A percentile compares a stretch with the other conserved stretches of the same genome.
These are phyloP conservation scores for Aureobasidium vineae DNA, from an alignment of 2,329 filamentous ascomycete species.

Conservation along the genomic window DNA sequence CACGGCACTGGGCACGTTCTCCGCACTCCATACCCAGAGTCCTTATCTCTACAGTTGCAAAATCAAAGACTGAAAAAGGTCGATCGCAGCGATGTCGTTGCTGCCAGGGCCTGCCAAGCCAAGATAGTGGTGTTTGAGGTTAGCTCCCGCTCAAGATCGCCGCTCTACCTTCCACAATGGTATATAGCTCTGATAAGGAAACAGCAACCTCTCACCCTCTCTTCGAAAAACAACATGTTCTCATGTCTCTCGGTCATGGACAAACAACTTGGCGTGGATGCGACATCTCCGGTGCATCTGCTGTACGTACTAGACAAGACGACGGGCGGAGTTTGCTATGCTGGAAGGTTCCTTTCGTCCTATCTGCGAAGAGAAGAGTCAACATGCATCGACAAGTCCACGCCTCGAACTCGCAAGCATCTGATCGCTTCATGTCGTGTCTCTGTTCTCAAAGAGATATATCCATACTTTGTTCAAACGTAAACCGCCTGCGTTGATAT, in stretches of 20 bases:
- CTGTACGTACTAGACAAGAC: no score
- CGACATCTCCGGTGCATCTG: neutral
- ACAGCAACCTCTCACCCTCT: neutral
- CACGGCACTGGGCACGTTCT: neutral
- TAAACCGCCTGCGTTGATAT: no score
- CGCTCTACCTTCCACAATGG: neutral
- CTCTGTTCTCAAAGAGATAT: no score
- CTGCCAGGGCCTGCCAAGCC: slow-evolving; percentile 8
- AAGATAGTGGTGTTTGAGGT: neutral
- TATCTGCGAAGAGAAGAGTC: no score
- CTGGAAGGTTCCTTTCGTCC: no score
- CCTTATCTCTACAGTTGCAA: neutral
- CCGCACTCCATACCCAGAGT: neutral
- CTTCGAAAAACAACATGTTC: neutral
- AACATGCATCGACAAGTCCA: no score
- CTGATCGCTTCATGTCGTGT: no score
- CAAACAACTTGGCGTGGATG: neutral
- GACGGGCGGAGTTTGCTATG: no score
- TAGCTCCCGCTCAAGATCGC: neutral
- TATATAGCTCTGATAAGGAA: neutral
- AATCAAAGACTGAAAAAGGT: neutral
- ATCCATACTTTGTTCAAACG: no score
- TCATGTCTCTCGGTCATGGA: neutral
- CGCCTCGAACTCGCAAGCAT: no score
- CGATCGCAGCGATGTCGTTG: neutral